Evolutionary conservation across 2,329 filamentous ascomycete species (phyloP).

Genomic region (Penicillium sp.): DNA sequence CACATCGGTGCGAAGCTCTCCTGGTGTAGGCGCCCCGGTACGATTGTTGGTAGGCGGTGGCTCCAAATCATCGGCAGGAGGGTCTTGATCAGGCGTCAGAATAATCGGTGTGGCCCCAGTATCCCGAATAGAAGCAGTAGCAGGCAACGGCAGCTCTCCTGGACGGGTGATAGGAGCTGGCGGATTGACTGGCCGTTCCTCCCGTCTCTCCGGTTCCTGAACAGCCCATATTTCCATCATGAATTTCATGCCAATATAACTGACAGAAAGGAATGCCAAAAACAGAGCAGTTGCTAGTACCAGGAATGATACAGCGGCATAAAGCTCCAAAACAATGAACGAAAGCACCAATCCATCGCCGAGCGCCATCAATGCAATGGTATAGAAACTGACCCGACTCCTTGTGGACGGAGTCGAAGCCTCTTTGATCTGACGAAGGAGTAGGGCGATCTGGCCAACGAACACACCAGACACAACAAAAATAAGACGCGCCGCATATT

Average conservation of each 20-base stretch:
- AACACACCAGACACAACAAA: slow-evolving; percentile 59
- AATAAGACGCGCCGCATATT: slow-evolving; percentile 59
- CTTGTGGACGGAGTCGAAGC: slow-evolving; percentile 68
- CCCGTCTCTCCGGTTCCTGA: slow-evolving; percentile 56
- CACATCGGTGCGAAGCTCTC: slow-evolving; percentile 55
- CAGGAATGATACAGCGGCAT: slow-evolving; percentile 61
- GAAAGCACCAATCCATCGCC: slow-evolving; percentile 66
- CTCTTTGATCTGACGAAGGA: slow-evolving; percentile 68
- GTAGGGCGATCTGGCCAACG: slow-evolving; percentile 60
- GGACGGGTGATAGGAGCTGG: slow-evolving; percentile 39
- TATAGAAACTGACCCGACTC: slow-evolving; percentile 69
- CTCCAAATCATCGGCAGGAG: slow-evolving; percentile 46
- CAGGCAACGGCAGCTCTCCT: slow-evolving; percentile 57
- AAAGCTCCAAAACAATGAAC: slow-evolving; percentile 62
- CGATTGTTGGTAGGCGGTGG: slow-evolving; percentile 43
- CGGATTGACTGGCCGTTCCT: slow-evolving; percentile 38
- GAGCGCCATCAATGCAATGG: slow-evolving; percentile 65
- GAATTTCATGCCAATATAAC: slow-evolving; percentile 69
- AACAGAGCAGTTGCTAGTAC: slow-evolving; percentile 63
- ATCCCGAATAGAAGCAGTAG: slow-evolving; percentile 54
- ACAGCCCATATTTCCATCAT: slow-evolving; percentile 71
- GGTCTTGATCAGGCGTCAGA: slow-evolving; percentile 65
- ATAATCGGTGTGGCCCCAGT: slow-evolving; percentile 62
- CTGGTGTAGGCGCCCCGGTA: slow-evolving; percentile 41
- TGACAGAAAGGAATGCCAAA: slow-evolving; percentile 64